Conservation (phyloP, 2,329 filamentous ascomycete genomes). For the Fusarium setosum region DNA sequence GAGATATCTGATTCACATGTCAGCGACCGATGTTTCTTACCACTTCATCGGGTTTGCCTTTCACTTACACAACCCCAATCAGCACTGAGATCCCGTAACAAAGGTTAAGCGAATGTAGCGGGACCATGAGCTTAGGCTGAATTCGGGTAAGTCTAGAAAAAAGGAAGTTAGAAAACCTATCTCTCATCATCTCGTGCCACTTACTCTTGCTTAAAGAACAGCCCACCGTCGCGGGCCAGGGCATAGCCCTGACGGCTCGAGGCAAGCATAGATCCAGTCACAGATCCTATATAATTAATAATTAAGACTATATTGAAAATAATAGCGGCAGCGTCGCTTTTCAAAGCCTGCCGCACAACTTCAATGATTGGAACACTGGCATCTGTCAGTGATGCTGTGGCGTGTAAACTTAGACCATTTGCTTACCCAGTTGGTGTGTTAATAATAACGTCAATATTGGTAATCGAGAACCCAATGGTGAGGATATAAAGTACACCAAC, state of each 20-base stretch:
- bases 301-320: neutral
- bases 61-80: neutral
- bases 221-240: conserved; percentile 2
- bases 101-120: neutral
- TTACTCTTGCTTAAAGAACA: conserved; percentile 1
- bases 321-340: conserved; percentile 2
- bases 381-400: neutral
- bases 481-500: conserved; percentile 5
- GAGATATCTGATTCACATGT: too few species aligned
- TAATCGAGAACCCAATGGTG: neutral
- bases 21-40: too few species aligned
- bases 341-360: neutral
- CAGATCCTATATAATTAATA: neutral
- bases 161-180: too few species aligned
- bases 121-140: neutral
- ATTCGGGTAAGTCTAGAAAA: neutral
- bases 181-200: too few species aligned
- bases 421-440: conserved; percentile 4
- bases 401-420: neutral
- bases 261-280: neutral
- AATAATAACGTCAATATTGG: neutral
- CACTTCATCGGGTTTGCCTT: too few species aligned
- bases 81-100: neutral
- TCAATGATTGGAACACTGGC: neutral
- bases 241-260: conserved; percentile 1